phyloP scores from a whole-genome alignment of 768 basidiomycete species.

The Candolleomyces eurysporus region DNA sequence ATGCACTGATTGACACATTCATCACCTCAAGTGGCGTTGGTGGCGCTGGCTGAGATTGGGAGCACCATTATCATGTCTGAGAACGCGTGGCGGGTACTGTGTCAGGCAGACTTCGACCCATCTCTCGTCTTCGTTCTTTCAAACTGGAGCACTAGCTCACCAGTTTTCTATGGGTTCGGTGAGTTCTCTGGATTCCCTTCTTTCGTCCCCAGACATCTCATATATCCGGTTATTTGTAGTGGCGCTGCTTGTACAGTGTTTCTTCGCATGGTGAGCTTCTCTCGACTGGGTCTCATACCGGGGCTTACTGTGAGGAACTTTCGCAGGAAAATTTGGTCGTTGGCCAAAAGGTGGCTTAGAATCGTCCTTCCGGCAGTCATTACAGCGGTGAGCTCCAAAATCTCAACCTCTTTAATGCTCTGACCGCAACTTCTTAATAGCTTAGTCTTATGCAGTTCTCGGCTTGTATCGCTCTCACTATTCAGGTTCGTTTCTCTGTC shows the following conservation, averaged over 20 bases:
- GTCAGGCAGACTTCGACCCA: neutral
- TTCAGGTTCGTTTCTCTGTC: neutral
- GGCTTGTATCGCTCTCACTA: neutral
- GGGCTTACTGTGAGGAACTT: no score
- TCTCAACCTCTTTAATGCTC: neutral
- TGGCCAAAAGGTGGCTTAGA: neutral
- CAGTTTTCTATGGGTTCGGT: neutral
- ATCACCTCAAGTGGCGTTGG: neutral
- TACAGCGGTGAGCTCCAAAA: neutral
- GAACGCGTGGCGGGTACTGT: neutral
- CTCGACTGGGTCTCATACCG: neutral
- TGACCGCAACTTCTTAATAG: neutral
- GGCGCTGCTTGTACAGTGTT: neutral
- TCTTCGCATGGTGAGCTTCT: neutral
- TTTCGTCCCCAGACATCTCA: neutral
- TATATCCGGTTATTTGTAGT: neutral
- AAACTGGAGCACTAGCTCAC: neutral
- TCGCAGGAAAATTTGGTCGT: neutral
- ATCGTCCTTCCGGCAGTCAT: neutral
- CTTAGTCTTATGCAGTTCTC: neutral
- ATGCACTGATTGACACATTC: neutral
- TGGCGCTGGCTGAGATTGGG: neutral
- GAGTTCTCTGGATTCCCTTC: neutral
- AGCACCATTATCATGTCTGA: neutral
- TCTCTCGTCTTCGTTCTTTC: neutral